Evolutionary conservation across 768 basidiomycete species (phyloP).

Genomic region (Pisolithus orientalis): DNA sequence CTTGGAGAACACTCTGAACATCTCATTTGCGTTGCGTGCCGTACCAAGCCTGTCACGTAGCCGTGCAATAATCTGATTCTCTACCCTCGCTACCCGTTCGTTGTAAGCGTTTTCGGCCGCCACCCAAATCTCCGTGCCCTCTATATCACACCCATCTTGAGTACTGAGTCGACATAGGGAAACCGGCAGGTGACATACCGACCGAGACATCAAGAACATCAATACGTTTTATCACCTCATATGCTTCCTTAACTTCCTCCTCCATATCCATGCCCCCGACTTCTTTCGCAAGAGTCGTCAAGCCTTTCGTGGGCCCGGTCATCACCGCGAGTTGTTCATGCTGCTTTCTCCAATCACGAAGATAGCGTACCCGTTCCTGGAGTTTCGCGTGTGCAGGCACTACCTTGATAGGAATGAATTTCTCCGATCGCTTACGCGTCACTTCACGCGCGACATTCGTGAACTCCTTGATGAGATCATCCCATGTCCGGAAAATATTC

Average conservation of each 20-base stretch:
- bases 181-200: slow-evolving; percentile 42
- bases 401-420: slow-evolving; percentile 97
- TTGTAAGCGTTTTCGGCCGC: slow-evolving; percentile 97
- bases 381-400: slow-evolving; percentile 85
- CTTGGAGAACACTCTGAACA: slow-evolving; percentile 98
- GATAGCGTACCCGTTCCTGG: slow-evolving; percentile 80
- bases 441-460: slow-evolving; percentile 91
- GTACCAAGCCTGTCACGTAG: slow-evolving; percentile 89
- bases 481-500: slow-evolving; percentile 82
- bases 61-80: slow-evolving; percentile 96
- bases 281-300: slow-evolving; percentile 66
- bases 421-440: slow-evolving; percentile 80
- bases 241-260: slow-evolving; percentile 92
- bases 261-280: slow-evolving; percentile 96
- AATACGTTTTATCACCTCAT: slow-evolving; percentile 95
- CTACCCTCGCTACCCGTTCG: slow-evolving; percentile 92
- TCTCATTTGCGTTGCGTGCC: slow-evolving; percentile 96
- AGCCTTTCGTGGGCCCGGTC: slow-evolving; percentile 90
- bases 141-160: slow-evolving; percentile 33
- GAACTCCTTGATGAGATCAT: slow-evolving; percentile 86
- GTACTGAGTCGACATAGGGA: background rate
- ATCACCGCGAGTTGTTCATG: slow-evolving; percentile 97
- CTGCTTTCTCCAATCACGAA: slow-evolving; percentile 91
- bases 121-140: slow-evolving; percentile 97
- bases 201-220: slow-evolving; percentile 93